phyloP scores from a whole-genome alignment of 495 filamentous ascomycete species.

The Podospora sp. region DNA sequence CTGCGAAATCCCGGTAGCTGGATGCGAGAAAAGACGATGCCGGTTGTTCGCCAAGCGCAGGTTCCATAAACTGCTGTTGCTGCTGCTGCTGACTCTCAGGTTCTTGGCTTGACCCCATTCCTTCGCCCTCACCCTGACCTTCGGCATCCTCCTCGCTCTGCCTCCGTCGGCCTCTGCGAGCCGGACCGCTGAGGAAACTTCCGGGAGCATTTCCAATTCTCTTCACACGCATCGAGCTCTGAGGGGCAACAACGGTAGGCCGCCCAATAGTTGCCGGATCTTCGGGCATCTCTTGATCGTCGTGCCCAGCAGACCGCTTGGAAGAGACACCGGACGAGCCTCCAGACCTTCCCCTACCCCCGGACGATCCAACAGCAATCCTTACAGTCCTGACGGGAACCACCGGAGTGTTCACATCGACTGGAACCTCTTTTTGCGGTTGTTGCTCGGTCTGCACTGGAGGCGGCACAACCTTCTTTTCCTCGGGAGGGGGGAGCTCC shows the following conservation, averaged over 20 bases:
- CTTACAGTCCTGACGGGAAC: conserved; percentile 65
- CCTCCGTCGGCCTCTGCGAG: conserved; percentile 68
- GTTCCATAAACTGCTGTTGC: conserved; percentile 40
- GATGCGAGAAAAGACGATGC: conserved; percentile 42
- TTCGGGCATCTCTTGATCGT: conserved; percentile 44
- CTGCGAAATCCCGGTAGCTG: conserved; percentile 42
- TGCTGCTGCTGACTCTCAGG: conserved; percentile 40
- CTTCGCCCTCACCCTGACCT: conserved; percentile 40
- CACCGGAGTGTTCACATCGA: conserved; percentile 68
- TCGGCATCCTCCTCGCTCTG: conserved; percentile 73
- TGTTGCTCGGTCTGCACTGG: conserved; percentile 34
- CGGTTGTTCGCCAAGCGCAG: conserved; percentile 34
- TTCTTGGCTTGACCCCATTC: conserved; percentile 39
- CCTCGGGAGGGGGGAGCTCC: conserved; percentile 35
- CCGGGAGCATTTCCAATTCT: conserved; percentile 70
- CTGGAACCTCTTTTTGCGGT: conserved; percentile 10
- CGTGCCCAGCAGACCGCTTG: conserved; percentile 33
- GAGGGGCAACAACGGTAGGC: conserved; percentile 57
- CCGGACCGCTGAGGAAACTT: conserved; percentile 73
- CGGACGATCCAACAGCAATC: conserved; percentile 54
- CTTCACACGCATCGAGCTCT: conserved; percentile 73
- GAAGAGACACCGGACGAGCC: conserved; percentile 47
- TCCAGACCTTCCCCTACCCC: conserved; percentile 39
- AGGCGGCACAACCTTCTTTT: conserved; percentile 32
- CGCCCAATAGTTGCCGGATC: conserved; percentile 46